Percentiles rank a stretch among this genome's conserved stretches.
phyloP scores from a whole-genome alignment of 2,329 filamentous ascomycete species.

The Scedosporium dehoogii region DNA sequence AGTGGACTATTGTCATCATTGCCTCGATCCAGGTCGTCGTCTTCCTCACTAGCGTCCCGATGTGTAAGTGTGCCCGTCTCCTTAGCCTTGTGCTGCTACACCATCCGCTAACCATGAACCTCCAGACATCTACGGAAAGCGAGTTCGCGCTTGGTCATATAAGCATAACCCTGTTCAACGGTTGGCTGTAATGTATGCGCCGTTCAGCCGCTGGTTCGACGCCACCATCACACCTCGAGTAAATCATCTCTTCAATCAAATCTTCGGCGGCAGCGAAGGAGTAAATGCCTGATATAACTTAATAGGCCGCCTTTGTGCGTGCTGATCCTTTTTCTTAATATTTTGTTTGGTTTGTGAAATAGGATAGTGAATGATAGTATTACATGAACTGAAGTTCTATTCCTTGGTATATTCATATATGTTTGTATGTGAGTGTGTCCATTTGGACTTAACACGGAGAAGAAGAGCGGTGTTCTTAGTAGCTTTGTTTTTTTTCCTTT shows the following conservation, averaged over 20 bases:
- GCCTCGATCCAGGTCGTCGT: constrained; percentile 68
- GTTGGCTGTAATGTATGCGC: constrained; percentile 4
- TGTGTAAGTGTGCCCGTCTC: constrained; percentile 53
- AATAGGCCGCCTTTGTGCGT: no score
- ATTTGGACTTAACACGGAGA: not conserved
- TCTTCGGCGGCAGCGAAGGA: no score
- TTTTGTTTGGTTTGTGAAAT: no score
- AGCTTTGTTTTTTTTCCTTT: not conserved
- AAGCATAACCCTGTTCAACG: constrained; percentile 56
- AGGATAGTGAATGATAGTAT: not conserved
- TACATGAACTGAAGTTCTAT: not conserved
- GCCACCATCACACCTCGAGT: no score
- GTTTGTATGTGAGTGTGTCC: not conserved
- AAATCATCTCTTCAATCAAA: no score
- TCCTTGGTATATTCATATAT: not conserved
- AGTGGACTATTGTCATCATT: constrained; percentile 56
- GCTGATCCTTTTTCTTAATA: no score
- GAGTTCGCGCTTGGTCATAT: constrained; percentile 63
- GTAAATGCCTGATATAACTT: no score
- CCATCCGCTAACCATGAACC: constrained; percentile 6
- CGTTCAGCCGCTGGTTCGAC: not conserved
- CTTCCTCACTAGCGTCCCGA: constrained; percentile 64
- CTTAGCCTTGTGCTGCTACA: not conserved
- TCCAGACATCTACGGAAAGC: constrained; percentile 68
- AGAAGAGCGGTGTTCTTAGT: not conserved